Conservation (phyloP, 306 rosid species). For the Oxytropis ochrocephala region DNA sequence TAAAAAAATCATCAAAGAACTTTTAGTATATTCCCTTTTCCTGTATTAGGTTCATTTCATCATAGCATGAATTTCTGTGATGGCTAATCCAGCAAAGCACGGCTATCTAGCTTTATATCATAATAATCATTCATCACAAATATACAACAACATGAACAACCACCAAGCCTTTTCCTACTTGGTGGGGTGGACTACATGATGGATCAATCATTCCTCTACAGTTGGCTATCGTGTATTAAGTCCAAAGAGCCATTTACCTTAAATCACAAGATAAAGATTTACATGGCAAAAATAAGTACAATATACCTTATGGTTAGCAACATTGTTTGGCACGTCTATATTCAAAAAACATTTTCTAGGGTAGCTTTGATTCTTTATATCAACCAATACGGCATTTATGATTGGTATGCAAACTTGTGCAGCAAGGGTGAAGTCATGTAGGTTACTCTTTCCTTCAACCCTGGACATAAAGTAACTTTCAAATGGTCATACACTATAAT, state of each 20-base stretch:
- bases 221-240: not conserved
- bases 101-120: not conserved
- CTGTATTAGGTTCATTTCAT: not conserved
- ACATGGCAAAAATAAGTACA: not conserved
- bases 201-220: not conserved
- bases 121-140: slow-evolving; percentile 1
- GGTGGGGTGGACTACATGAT: not conserved
- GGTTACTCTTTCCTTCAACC: slow-evolving; percentile 51
- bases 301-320: slow-evolving; percentile 57
- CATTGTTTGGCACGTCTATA: slow-evolving; percentile 59
- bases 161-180: not conserved
- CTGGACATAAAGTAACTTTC: slow-evolving; percentile 38
- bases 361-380: slow-evolving; percentile 51
- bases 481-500: slow-evolving; percentile 14
- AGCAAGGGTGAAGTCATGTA: slow-evolving; percentile 57
- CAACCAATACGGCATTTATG: slow-evolving; percentile 52
- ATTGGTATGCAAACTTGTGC: slow-evolving; percentile 81
- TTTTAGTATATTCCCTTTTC: not conserved
- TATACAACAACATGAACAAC: not conserved
- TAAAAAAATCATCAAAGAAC: not conserved
- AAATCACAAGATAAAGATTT: not conserved
- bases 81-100: not conserved
- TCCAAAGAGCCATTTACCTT: not conserved
- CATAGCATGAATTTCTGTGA: not conserved
- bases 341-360: slow-evolving; percentile 59